Evolutionary conservation across 441 rosid genomes (phyloP).

Genomic region (Viola pubescens): DNA sequence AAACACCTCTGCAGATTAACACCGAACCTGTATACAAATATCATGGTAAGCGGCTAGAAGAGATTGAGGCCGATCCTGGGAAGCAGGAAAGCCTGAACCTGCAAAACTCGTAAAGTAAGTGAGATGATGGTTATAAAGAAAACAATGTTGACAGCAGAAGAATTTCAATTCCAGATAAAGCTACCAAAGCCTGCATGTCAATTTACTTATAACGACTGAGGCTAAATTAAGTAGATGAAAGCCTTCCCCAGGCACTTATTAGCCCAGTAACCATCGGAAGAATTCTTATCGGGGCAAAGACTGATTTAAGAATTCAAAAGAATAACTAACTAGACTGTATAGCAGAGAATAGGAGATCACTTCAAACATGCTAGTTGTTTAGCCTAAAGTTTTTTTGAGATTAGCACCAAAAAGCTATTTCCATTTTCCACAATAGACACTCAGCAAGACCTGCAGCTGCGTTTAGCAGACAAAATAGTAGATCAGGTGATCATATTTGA

Average conservation of each 20-base stretch:
- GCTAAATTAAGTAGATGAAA: slow-evolving; percentile 12
- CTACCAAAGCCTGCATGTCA: slow-evolving; percentile 19
- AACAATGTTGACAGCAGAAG: slow-evolving; percentile 1
- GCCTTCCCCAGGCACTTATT: slow-evolving; percentile 5
- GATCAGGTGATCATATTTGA: too few relatives aligned
- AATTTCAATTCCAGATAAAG: slow-evolving; percentile 5
- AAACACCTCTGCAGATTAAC: slow-evolving; percentile 26
- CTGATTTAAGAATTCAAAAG: neutral
- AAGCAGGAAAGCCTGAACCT: slow-evolving; percentile 41
- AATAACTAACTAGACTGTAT: too few relatives aligned
- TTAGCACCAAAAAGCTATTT: too few relatives aligned
- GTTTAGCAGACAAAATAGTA: too few relatives aligned
- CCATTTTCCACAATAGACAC: too few relatives aligned
- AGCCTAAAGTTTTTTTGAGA: too few relatives aligned
- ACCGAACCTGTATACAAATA: slow-evolving; percentile 39
- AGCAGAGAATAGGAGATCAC: too few relatives aligned
- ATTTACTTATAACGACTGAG: slow-evolving; percentile 10
- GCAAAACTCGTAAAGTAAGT: slow-evolving; percentile 29
- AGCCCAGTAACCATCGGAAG: too few relatives aligned
- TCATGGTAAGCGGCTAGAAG: slow-evolving; percentile 32
- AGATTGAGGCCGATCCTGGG: slow-evolving; percentile 29
- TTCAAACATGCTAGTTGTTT: too few relatives aligned
- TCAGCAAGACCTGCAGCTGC: too few relatives aligned
- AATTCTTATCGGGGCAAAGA: neutral
- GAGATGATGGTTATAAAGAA: slow-evolving; percentile 15